Conservation (phyloP, 257 asterid species). For the Solanum sitiens region DNA sequence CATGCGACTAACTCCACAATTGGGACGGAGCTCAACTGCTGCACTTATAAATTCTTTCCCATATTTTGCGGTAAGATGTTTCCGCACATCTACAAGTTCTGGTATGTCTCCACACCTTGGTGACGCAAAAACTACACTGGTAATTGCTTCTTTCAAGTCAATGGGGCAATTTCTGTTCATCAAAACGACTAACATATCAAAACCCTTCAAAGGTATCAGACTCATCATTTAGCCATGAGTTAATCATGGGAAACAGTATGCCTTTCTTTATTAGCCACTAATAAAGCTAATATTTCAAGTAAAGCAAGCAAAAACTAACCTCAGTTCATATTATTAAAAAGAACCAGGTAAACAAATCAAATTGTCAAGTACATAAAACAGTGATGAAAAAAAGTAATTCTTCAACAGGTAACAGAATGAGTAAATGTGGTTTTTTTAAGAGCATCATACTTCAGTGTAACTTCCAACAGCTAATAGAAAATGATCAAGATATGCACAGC, state of each 20-base stretch:
- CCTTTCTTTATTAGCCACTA: background rate
- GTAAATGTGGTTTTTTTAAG: background rate
- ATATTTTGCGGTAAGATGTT: conserved; percentile 71
- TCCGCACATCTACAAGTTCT: conserved; percentile 72
- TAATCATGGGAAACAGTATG: background rate
- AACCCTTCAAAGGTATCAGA: background rate
- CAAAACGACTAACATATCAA: conserved; percentile 1
- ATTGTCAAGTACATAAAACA: background rate
- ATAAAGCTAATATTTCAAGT: background rate
- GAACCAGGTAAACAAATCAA: background rate
- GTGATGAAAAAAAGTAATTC: background rate
- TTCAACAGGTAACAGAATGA: background rate
- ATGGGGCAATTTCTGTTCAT: conserved; percentile 73
- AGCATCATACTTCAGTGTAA: background rate
- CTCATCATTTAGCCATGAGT: background rate
- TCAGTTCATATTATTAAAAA: background rate
- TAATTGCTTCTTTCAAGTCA: conserved; percentile 92
- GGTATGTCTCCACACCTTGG: conserved; percentile 97
- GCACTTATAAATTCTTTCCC: conserved; percentile 80
- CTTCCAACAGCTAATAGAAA: background rate
- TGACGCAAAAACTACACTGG: conserved; percentile 80
- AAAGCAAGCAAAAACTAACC: background rate
- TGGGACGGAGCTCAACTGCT: conserved; percentile 85
- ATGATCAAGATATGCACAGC: background rate
- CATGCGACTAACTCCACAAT: conserved; percentile 90